Conservation (phyloP, 495 filamentous ascomycete genomes). For the Aspergillus ostianus region DNA sequence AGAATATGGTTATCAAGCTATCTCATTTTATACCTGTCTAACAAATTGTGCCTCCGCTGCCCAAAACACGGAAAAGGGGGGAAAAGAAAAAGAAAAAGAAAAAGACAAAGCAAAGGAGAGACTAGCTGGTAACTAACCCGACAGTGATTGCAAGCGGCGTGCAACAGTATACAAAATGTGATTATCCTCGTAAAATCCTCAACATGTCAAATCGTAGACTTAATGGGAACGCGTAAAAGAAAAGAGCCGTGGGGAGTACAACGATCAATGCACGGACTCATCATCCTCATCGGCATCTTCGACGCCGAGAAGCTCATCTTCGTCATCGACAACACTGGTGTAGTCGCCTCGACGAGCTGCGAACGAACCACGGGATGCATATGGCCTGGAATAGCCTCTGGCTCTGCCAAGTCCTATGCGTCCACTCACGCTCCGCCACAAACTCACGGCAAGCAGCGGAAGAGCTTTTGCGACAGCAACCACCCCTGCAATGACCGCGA, state of each 20-base stretch:
- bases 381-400: slow-evolving; percentile 57
- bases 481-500: slow-evolving; percentile 72
- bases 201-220: slow-evolving; percentile 26
- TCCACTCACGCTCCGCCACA: slow-evolving; percentile 63
- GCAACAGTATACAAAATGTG: slow-evolving; percentile 14
- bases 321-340: slow-evolving; percentile 82
- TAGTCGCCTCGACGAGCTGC: slow-evolving; percentile 83
- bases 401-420: slow-evolving; percentile 31
- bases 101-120: slow-evolving; percentile 11
- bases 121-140: neutral
- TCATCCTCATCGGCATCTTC: slow-evolving; percentile 85
- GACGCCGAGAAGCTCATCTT: slow-evolving; percentile 87
- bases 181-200: slow-evolving; percentile 23
- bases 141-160: too few relatives aligned
- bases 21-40: neutral
- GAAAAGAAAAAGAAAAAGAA: too few relatives aligned
- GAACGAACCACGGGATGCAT: slow-evolving; percentile 81
- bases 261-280: slow-evolving; percentile 74
- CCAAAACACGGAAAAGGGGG: neutral
- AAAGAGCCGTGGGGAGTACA: neutral
- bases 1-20: neutral
- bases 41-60: neutral
- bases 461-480: slow-evolving; percentile 73
- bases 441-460: slow-evolving; percentile 63
- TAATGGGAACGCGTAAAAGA: neutral